phyloP scores from a whole-genome alignment of 2,329 filamentous ascomycete species.

The Verticillium isaacii region DNA sequence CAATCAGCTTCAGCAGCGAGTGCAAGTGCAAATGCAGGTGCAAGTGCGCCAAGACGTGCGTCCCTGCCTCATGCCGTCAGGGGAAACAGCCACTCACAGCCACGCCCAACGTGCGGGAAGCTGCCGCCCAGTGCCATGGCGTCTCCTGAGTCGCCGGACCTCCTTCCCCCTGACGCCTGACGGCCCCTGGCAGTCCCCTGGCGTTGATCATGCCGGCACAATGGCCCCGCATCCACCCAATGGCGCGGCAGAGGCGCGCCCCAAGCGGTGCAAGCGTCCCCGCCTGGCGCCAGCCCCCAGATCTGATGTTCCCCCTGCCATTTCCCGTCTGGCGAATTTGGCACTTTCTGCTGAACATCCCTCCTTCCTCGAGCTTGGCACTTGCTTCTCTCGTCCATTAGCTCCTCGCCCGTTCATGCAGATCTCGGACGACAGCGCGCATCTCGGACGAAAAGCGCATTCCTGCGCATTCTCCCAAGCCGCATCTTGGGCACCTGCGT shows the following conservation, averaged over 20 bases:
- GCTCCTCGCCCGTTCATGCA: neutral
- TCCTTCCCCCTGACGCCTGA: neutral
- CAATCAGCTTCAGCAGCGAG: neutral
- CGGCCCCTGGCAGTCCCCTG: constrained; percentile 1
- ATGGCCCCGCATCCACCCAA: neutral
- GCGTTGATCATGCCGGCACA: constrained; percentile 3
- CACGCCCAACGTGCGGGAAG: neutral
- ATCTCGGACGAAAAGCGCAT: neutral
- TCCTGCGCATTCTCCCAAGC: neutral
- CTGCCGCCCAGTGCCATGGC: neutral
- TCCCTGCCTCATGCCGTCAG: neutral
- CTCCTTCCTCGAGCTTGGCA: neutral
- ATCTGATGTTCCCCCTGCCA: constrained; percentile 2
- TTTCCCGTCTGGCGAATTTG: constrained; percentile 1
- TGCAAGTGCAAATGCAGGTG: neutral
- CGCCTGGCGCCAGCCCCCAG: neutral
- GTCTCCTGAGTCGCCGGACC: neutral
- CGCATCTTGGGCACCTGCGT: neutral
- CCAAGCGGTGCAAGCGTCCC: neutral
- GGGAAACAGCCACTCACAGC: neutral
- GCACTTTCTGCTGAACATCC: neutral
- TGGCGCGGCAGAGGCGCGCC: neutral
- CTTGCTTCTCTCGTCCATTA: neutral
- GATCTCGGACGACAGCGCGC: neutral
- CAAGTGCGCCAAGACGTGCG: neutral